Base-by-base conservation (phyloP, 192 early-diverging fungal species). In the Entomortierella lignicola region DNA sequence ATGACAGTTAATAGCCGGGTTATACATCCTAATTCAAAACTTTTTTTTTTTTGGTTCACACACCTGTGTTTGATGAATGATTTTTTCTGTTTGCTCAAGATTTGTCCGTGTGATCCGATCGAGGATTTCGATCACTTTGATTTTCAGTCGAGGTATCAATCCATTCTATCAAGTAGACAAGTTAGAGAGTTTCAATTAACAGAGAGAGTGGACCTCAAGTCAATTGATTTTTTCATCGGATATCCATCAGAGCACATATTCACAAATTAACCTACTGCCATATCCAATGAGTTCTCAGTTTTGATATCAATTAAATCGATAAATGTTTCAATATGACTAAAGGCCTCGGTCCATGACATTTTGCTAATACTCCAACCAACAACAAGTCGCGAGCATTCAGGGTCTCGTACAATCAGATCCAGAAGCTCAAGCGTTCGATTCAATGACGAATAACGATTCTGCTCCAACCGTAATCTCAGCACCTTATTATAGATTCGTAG, bases 301-400 rank as follows among this genome's bases (percentile, higher is more conserved):
- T 73, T 66, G 50, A 60, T 30, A 26, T 51, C 63, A 15, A 73
- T 32, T 2, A 73, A 12, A 21, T 39, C 64, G 2, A 30, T 34
- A 25, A 77, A 30, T 0, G 50, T 68, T 13, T 77, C 66, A 42
- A 77, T 63, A 10, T 62, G 53, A 10, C 30, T 23, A 18, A 77
- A 68, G 0, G 30, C 42, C 30, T 58, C 60, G 8, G 51, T 53
- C 72, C 72, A 77, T 34, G 15, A 26, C 18, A 27, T 11, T 21
- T 55, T 26, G 12, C 60, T 61, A 25, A 63, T 29, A 15, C 64
- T 67, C 72, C 72, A 77, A 2, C 72, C 72, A 29, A 66, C 37
- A 26, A 68, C 20, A 32, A 77, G 20, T n/a, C 66, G 59, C 11
- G 65, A 58, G 39, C 72, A 77, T 20, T 63, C 59, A 1, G 37